These are phyloP conservation scores for Pilatotrama ljubarskyi DNA, from an alignment of 768 basidiomycete species.

Conservation along the genomic window DNA sequence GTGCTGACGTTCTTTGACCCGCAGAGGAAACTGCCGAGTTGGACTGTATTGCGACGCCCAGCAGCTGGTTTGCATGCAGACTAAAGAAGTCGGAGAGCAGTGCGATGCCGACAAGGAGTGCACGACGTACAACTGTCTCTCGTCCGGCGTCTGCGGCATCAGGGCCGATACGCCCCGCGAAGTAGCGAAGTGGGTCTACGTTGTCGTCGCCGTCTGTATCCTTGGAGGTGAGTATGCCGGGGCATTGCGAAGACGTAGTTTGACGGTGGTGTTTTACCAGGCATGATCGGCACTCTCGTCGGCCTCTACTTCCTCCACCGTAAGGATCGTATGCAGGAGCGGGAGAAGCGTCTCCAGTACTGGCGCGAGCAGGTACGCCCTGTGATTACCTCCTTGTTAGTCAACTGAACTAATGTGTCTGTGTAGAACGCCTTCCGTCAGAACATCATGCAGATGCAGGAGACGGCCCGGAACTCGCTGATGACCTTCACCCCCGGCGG, in stretches of 20 bases:
- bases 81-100: constrained; percentile 54
- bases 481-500: constrained; percentile 46
- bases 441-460: constrained; percentile 77
- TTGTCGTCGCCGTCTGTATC: constrained; percentile 69
- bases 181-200: constrained; percentile 69
- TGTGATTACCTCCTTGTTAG: background rate
- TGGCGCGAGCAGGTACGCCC: constrained; percentile 78
- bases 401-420: background rate
- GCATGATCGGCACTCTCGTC: constrained; percentile 71
- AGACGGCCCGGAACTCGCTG: constrained; percentile 68
- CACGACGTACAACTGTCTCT: constrained; percentile 70
- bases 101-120: constrained; percentile 73
- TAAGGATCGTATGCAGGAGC: constrained; percentile 70
- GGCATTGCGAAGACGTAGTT: background rate
- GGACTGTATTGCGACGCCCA: constrained; percentile 78
- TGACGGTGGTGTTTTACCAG: constrained; percentile 36
- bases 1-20: background rate
- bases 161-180: constrained; percentile 61
- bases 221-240: constrained; percentile 55
- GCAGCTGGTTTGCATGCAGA: constrained; percentile 54
- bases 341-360: constrained; percentile 83
- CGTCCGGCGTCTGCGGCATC: constrained; percentile 59
- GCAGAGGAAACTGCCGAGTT: constrained; percentile 69
- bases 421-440: constrained; percentile 81
- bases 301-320: constrained; percentile 71